phyloP scores from a whole-genome alignment of 192 early-diverging fungal species.

The Coemansia biformis region DNA sequence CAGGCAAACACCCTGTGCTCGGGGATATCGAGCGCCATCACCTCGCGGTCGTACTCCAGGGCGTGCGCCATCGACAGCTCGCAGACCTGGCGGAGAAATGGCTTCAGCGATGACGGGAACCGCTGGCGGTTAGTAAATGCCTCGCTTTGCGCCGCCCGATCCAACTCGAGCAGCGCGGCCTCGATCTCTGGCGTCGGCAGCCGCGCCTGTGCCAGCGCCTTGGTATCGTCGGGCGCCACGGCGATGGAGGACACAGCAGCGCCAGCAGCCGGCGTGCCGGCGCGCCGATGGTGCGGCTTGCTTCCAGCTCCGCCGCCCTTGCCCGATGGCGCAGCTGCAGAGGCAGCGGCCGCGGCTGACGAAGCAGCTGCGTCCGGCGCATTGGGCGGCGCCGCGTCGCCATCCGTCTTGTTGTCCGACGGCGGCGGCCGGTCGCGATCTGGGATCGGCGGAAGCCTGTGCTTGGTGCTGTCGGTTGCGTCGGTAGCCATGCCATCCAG shows the following conservation, averaged over 20 bases:
- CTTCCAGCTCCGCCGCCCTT: not conserved
- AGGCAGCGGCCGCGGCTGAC: not conserved
- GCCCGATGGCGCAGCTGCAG: not conserved
- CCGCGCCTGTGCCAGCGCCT: conserved; percentile 22
- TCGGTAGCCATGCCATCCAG: conserved; percentile 1
- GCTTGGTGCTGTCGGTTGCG: conserved; percentile 8
- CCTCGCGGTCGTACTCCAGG: conserved; percentile 39
- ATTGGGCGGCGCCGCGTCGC: not conserved
- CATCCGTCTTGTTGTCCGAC: too few relatives aligned
- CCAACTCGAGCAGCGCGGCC: conserved; percentile 28
- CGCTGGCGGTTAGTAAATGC: conserved; percentile 44
- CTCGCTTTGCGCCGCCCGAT: conserved; percentile 21
- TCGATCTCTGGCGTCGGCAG: conserved; percentile 41
- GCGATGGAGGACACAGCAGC: conserved; percentile 1
- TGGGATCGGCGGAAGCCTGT: conserved; percentile 32
- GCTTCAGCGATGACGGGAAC: conserved; percentile 47
- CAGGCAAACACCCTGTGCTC: conserved; percentile 44
- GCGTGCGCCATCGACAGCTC: conserved; percentile 48
- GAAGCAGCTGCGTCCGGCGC: not conserved
- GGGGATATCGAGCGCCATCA: conserved; percentile 29
- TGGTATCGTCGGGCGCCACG: conserved; percentile 14
- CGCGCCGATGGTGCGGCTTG: conserved; percentile 11
- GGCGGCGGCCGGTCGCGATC: conserved; percentile 21
- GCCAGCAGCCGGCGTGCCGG: conserved; percentile 16
- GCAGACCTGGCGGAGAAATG: conserved; percentile 44